A percentile compares a stretch with the other conserved stretches of the same genome.
Conservation (phyloP, 345 rosid genomes). For the Eucalyptus microcorys region DNA sequence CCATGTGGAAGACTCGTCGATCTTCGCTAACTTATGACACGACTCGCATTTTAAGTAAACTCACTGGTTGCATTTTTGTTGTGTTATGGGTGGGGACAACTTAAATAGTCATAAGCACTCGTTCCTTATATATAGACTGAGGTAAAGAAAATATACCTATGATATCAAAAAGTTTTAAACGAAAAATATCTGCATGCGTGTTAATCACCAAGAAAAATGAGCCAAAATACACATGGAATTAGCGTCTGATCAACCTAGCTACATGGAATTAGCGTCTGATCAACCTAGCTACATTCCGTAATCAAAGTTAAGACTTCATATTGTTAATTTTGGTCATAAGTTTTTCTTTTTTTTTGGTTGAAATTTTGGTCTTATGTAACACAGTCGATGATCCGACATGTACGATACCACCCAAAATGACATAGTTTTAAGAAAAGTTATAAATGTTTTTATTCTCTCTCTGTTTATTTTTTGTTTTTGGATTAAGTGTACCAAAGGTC, state of each 20-base stretch:
- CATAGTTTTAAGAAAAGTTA: no score
- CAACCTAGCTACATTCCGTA: not conserved
- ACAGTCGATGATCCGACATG: rapidly evolving
- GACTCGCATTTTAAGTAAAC: not conserved
- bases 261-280: not conserved
- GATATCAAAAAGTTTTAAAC: no score
- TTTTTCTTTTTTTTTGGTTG: no score
- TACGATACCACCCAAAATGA: no score
- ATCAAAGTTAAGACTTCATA: not conserved
- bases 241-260: not conserved
- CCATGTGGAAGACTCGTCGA: not conserved
- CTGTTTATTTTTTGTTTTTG: no score
- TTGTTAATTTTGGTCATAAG: not conserved
- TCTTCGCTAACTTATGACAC: not conserved
- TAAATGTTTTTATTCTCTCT: no score
- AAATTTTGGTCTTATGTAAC: no score
- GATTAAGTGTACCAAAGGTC: rapidly evolving
- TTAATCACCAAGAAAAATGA: not conserved
- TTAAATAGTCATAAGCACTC: not conserved
- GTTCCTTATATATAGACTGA: not conserved
- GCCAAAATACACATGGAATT: no score
- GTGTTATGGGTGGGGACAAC: not conserved
- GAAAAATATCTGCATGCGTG: not conserved
- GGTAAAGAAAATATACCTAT: not conserved
- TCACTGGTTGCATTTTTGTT: not conserved